Evolutionary conservation across 176 grass and related monocot genomes (phyloP).

Genomic region (Guadua angustifolia): DNA sequence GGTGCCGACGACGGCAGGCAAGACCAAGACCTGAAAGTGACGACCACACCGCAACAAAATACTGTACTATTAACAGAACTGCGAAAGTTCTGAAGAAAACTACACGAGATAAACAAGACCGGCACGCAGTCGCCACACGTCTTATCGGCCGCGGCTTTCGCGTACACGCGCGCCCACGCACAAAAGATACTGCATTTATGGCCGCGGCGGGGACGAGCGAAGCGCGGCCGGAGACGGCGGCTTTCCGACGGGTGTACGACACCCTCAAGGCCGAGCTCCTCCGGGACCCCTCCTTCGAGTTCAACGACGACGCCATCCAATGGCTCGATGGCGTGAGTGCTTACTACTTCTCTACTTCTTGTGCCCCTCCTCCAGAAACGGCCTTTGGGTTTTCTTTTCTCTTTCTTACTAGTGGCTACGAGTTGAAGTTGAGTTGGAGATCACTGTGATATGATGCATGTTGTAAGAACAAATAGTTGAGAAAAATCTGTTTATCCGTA

Average conservation of each 20-base stretch:
- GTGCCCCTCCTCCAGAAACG: too few relatives aligned
- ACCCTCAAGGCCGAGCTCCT: constrained; percentile 45
- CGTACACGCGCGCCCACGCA: neutral
- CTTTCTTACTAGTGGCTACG: too few relatives aligned
- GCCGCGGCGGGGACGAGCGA: neutral
- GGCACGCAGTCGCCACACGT: neutral
- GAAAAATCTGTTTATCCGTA: neutral
- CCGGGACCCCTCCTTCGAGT: constrained; percentile 29
- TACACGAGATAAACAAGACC: neutral
- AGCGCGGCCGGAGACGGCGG: neutral
- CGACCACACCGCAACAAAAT: neutral
- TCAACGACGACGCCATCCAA: constrained; percentile 42
- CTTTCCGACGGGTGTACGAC: constrained; percentile 41
- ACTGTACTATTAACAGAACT: too few relatives aligned
- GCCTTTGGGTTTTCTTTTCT: too few relatives aligned
- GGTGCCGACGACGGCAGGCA: too few relatives aligned
- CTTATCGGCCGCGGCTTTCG: neutral
- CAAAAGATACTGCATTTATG: constrained; percentile 1
- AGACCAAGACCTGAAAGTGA: too few relatives aligned
- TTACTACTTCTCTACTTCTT: neutral
- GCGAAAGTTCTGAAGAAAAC: neutral
- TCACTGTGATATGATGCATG: neutral
- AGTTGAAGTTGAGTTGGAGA: neutral
- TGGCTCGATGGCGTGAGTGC: constrained; percentile 33
- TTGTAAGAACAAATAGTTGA: neutral